Evolutionary conservation across 768 basidiomycete genomes (phyloP), one percentile per base, ranked within the genome.

Genomic region (Lactarius sp.): DNA sequence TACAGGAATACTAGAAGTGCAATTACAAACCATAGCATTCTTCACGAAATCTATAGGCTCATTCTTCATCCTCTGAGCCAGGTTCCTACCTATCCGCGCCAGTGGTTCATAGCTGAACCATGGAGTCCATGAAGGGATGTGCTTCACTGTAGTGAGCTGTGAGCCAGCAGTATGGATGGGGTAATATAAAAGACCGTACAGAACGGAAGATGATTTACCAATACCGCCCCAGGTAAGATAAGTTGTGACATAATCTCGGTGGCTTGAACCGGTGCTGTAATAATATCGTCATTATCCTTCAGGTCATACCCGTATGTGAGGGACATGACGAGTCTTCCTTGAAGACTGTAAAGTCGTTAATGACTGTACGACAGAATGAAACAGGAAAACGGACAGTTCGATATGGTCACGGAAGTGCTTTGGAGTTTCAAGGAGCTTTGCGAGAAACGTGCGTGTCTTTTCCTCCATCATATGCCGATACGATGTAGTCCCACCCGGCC

Each of bases 271-370:
- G 56, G 18, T 1, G 50, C 10, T 8, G 5, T 22, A 18, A 62
- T 20, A 14, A 62, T 57, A 8, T 57, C n/a, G 33, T 57, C 42
- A 6, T 34, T 34, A 0, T 44, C 22, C 9, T 46, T 33, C 3
- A 62, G 34, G 27, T 62, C 56, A 36, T 62, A 62, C 22, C 61
- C 61, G 31, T 57, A 62, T 13, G 56, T 52, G 34, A 62, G 50
- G 13, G 61, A 42, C 56, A 57, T 57, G 16, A 62, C 6, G 2
- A 62, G 27, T 16, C 36, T 57, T 47, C 56, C 61, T 44, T 62
- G 61, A n/a, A 62, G 18, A 9, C 61, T 62, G 12, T 4, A 33
- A n/a, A 12, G 36, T 5, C 20, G 14, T 49, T 47, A 47, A 36
- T 13, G 1, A 1, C 5, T 3, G 7, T 36, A 36, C 14, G 1